Base-by-base conservation (phyloP, 495 filamentous ascomycete species). In the Oidiodendron maius region DNA sequence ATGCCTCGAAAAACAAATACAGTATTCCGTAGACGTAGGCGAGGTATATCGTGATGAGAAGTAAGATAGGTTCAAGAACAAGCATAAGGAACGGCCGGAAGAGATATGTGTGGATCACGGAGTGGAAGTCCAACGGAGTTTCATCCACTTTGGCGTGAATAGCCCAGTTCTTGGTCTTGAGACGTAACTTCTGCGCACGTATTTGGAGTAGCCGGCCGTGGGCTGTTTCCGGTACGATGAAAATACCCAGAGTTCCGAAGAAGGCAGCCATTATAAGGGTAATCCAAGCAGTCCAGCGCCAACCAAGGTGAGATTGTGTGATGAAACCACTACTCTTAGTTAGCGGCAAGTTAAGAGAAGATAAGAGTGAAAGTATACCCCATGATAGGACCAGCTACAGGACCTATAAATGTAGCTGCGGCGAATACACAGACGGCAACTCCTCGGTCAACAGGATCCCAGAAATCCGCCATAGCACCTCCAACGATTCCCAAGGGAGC, bases 391-490 rank as follows among this genome's bases (percentile, higher is more conserved):
- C 80, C 80, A 46, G 74, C 75, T 5, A 84, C 84, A 39, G 86
- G 86, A 3, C 86, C 87, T 25, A 88, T 71, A 59, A 91, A 89
- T 0, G 86, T 86, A 22, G 85, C 86, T 18, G 84, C 83, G 22
- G 77, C 81, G 64, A 89, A 90, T 26, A 84, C 83, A 26, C 85
- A 86, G 82, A 90, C 89, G 4, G 86, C 85, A 24, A 89, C 80
- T 58, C 86, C 87, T 37, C 87, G 73, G 58, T 91, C 86, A 53
- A 89, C 85, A 20, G 78, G 83, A 40, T 64, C 77, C 81, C 82
- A 91, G 21, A 90, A 57, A 62, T 91, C 87, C 8, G 85, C 82
- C 36, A 91, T 63, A 11, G 82, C 85, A 21, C 87, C 87, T 38
- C 86, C 87, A 8, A 82, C 73, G 37, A 84, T 75, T 3, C 76